Base-by-base conservation (phyloP, 2,329 filamentous ascomycete species). In the Tolypocladium inflatum region DNA sequence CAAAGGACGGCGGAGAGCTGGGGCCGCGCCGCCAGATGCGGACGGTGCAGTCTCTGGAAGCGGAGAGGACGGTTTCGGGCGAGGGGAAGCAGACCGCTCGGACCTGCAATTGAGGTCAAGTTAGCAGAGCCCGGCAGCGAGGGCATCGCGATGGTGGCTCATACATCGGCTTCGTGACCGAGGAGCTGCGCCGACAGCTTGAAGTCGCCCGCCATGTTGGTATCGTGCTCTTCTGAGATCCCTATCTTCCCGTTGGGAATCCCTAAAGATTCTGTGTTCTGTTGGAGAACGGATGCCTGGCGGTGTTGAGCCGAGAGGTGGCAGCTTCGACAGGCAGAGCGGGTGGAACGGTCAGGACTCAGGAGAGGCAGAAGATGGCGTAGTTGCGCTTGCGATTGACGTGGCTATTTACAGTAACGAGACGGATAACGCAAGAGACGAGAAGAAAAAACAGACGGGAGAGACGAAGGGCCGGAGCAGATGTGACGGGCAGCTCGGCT, bases 111-210 rank as follows among this genome's bases (percentile, higher is more conserved):
- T 48, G 9, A 57, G 7, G 39, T n/a, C 17, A 8, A 23, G 55
- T 56, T 52, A 56, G 38, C n/a, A 21, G 4, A 21, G 10, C 4
- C n/a, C 30, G 33, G 48, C n/a, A n/a, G 48, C 17, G 17, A 26
- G n/a, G 30, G 33, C 30, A 21, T 10, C 15, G 41, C 41, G 8
- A 11, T n/a, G 23, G 13, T 11, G 51, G 23, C 35, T 23, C 55
- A 19, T 80, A 97, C 94, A 84, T 99, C 94, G 72, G 94, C 88
- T 73, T 94, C 89, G 73, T 99, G 94, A 68, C 91, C 93, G 65
- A 86, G 78, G 64, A 99, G 82, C 69, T 90, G 89, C 65, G 93
- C 91, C 61, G 94, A 96, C 69, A 99, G 85, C 82, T 93, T 96
- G 81, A 91, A 97, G 71, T 91, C 87, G 73, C 81, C 78, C 87